Evolutionary conservation across 306 rosid species (phyloP).

Genomic region (Vachellia collinsii): DNA sequence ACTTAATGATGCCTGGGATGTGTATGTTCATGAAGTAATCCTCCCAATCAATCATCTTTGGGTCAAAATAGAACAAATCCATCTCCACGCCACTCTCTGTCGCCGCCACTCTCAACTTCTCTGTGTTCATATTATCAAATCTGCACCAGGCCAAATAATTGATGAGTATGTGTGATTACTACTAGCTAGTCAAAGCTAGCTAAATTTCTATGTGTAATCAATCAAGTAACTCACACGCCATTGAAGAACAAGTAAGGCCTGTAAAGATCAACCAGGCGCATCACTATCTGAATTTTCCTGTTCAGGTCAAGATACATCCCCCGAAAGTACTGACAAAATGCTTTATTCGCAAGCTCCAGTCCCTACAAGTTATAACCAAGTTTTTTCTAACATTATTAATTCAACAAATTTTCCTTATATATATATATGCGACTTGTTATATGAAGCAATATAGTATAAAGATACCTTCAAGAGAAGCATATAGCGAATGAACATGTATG

Average conservation of each 20-base stretch:
- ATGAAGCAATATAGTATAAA: too few relatives aligned
- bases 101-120: conserved; percentile 54
- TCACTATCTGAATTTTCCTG: neutral
- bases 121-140: conserved; percentile 65
- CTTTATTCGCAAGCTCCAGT: conserved; percentile 50
- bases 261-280: conserved; percentile 10
- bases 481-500: conserved; percentile 47
- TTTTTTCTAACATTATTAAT: too few relatives aligned
- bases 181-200: too few relatives aligned
- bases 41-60: conserved; percentile 68
- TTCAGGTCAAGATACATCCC: neutral
- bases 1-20: conserved; percentile 60
- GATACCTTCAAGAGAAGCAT: conserved; percentile 55
- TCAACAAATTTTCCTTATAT: too few relatives aligned
- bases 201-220: neutral
- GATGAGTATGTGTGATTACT: too few relatives aligned
- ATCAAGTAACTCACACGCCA: neutral
- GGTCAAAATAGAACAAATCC: conserved; percentile 67
- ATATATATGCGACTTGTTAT: too few relatives aligned
- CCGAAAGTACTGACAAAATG: conserved; percentile 43
- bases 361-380: conserved; percentile 40
- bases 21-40: conserved; percentile 65
- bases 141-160: conserved; percentile 38
- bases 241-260: conserved; percentile 17
- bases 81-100: conserved; percentile 49